A percentile compares a stretch with the other conserved stretches of the same genome.
Evolutionary conservation across 2,329 filamentous ascomycete genomes (phyloP).

Genomic region (Colletotrichum lupini): DNA sequence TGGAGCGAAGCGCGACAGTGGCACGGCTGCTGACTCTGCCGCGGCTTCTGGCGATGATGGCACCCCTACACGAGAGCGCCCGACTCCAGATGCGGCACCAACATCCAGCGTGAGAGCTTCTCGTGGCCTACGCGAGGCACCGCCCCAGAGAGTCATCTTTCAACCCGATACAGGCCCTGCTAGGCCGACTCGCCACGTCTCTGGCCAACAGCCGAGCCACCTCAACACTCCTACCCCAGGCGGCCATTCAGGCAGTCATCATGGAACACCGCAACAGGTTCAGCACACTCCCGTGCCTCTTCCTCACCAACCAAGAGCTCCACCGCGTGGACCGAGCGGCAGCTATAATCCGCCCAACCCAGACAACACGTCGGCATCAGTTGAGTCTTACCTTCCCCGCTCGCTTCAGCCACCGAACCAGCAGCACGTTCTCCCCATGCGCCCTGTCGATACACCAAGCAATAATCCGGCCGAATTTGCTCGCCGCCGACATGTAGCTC

Average conservation of each 20-base stretch:
- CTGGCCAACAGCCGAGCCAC: constrained; percentile 40
- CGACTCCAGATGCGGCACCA: constrained; percentile 59
- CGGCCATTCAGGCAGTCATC: constrained; percentile 37
- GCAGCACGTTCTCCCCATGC: constrained; percentile 73
- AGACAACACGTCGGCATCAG: constrained; percentile 68
- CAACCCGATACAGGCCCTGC: constrained; percentile 79
- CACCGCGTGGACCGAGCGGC: constrained; percentile 55
- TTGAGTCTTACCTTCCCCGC: constrained; percentile 58
- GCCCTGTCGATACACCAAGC: constrained; percentile 79
- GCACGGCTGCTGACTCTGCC: constrained; percentile 28
- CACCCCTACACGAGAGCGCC: constrained; percentile 66
- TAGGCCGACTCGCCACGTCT: constrained; percentile 71
- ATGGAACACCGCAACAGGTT: constrained; percentile 37
- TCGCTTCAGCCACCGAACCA: constrained; percentile 72
- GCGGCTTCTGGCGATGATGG: constrained; percentile 44
- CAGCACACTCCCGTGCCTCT: constrained; percentile 44
- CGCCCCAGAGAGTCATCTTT: constrained; percentile 85
- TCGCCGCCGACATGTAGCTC: constrained; percentile 61
- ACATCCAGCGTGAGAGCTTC: constrained; percentile 67
- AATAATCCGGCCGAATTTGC: constrained; percentile 78
- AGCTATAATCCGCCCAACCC: constrained; percentile 64
- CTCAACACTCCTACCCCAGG: constrained; percentile 40
- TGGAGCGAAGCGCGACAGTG: constrained; percentile 56
- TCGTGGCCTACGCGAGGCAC: constrained; percentile 81
- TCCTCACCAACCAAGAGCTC: constrained; percentile 41